phyloP scores from a whole-genome alignment of 148 eudicot genomes.

The Salicornia ramosissima region DNA sequence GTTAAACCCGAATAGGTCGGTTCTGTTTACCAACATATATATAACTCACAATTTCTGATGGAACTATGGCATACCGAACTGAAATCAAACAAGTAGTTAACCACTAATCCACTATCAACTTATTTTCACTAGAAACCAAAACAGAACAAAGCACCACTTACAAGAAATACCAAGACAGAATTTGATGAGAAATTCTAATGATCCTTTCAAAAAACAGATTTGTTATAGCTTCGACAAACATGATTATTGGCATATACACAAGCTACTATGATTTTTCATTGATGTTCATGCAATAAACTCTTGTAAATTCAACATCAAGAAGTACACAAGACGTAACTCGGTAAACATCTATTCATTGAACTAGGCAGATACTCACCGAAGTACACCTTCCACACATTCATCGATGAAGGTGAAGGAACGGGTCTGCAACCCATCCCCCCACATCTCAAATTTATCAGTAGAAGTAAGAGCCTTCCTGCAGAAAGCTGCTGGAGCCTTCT shows the following conservation, averaged over 20 bases:
- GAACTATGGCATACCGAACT: too few species aligned
- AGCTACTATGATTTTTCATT: neutral
- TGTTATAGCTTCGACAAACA: neutral
- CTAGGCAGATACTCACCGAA: slow-evolving; percentile 29
- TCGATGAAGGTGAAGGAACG: slow-evolving; percentile 57
- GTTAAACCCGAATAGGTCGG: neutral
- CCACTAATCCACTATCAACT: neutral
- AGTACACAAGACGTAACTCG: neutral
- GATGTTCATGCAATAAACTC: neutral
- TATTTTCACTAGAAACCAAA: neutral
- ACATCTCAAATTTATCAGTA: slow-evolving; percentile 55
- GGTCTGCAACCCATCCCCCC: slow-evolving; percentile 56
- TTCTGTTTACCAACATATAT: neutral
- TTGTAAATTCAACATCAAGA: neutral
- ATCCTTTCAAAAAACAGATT: neutral
- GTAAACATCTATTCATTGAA: neutral
- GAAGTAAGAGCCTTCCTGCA: slow-evolving; percentile 50
- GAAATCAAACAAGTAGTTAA: too few species aligned
- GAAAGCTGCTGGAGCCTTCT: slow-evolving; percentile 59
- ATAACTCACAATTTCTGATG: neutral
- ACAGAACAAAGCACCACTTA: neutral
- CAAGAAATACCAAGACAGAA: neutral
- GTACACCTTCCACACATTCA: slow-evolving; percentile 58
- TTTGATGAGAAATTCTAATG: neutral
- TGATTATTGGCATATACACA: neutral